Evolutionary conservation across 805 yeast species (phyloP), one percentile per base, ranked within the genome.

Genomic region (Spathaspora boniae): DNA sequence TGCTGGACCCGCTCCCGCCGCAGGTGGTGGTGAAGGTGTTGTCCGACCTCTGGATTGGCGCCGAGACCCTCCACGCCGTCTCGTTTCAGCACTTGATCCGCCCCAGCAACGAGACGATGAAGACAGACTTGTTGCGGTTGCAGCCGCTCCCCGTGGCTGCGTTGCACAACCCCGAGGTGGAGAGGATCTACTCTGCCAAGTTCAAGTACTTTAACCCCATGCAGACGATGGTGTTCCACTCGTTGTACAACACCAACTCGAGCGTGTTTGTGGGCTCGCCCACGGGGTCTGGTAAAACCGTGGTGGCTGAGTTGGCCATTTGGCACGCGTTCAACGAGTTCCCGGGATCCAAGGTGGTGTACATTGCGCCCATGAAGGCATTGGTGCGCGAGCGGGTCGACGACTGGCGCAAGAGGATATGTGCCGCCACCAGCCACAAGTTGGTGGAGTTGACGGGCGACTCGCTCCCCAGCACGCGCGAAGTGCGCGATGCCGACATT

Each of bases 221-320:
- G 96, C 98, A 93, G 61, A 91, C 98, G 0, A 91, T 91, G 98
- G 76, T 83, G 0, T 93, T 93, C 63, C 95, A 89, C 53, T 76
- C 96, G 0, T 61, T 93, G 30, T 93, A 89, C 62, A 80, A 93
- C 56, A 64, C 82, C 1, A 76, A 83, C 43, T 73, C 82, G 2
- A 85, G 84, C 54, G 89, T 83, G 0, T 85, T 93, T 57, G 86
- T 93, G 29, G 99, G 99, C 7, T 88, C 98, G 0, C 99, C 99
- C 3, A 93, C 98, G 2, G 98, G 98, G 16, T 91, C 97, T 0
- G 99, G 99, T 47, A 93, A 93, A 58, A 93, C 98, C 0, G 83
- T 93, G 22, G 98, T 94, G 19, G 96, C 98, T 0, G 99, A 93
- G 54, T 61, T 93, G 37, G 98, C 98, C 0, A 86, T 93, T 11